Conservation (phyloP, 129 eudicot genomes). For the Heracleum sosnowskyi region DNA sequence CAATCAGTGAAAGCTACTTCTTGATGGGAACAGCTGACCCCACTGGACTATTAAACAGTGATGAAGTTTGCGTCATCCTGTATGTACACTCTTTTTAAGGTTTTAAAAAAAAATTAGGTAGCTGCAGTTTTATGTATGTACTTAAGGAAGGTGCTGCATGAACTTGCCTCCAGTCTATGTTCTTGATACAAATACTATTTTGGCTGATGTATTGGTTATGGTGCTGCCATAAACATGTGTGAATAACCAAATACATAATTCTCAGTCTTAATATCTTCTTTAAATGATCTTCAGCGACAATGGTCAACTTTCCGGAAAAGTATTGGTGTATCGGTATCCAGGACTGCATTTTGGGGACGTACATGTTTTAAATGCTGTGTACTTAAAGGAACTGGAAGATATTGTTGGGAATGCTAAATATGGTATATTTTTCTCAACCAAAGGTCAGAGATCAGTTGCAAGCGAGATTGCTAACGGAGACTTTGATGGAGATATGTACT, state of each 20-base stretch:
- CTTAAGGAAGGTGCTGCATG: background rate
- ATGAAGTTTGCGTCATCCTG: slow-evolving; percentile 74
- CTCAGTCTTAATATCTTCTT: slow-evolving; percentile 10
- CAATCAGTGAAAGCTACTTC: slow-evolving; percentile 62
- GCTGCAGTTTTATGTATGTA: background rate
- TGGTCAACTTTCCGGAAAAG: slow-evolving; percentile 69
- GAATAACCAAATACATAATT: background rate
- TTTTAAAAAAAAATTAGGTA: background rate
- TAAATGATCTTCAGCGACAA: slow-evolving; percentile 39
- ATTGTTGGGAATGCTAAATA: slow-evolving; percentile 56
- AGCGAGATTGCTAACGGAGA: slow-evolving; percentile 78
- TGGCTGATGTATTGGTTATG: background rate
- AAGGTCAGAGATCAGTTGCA: slow-evolving; percentile 60
- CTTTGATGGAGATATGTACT: slow-evolving; percentile 78
- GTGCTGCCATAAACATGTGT: background rate
- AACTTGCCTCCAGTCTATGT: background rate
- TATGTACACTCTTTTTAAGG: slow-evolving; percentile 15
- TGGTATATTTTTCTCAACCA: slow-evolving; percentile 70
- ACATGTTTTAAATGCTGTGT: slow-evolving; percentile 51
- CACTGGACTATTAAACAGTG: slow-evolving; percentile 35
- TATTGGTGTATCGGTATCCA: slow-evolving; percentile 68
- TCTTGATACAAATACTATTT: background rate
- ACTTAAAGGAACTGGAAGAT: slow-evolving; percentile 50
- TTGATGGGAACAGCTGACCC: slow-evolving; percentile 90
- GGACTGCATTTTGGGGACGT: slow-evolving; percentile 83